Base-by-base conservation (phyloP, 2,329 filamentous ascomycete genomes). In the Phialophora chinensis region DNA sequence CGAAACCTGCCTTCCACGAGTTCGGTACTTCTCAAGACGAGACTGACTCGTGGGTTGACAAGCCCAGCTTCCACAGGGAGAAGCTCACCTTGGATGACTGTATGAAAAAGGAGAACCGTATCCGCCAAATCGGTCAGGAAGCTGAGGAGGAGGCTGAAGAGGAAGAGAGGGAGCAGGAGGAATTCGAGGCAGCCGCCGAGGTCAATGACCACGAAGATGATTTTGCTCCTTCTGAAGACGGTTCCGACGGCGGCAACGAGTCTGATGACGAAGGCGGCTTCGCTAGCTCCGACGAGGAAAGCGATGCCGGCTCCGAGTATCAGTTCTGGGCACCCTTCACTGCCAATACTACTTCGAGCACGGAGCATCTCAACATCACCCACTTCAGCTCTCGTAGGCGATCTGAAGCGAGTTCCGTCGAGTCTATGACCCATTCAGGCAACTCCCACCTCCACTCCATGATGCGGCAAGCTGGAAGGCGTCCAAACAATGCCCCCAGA, bases 31-130 rank as follows among this genome's bases (percentile, higher is more conserved):
- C 91, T 58, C 85, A 88, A 65, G 84, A 90, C 49, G 88, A 92
- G 66, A 91, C 95, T 68, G 93, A 97, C 65, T 93, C 97, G 73
- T 99, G 95, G 95, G 91, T 96, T 33, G 88, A 90, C 63, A 90
- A 91, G 73, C 83, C 86, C 38, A 83, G 85, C 7, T 85, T 86
- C 35, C 83, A 88, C 70, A 84, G 85, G 63, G 85, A 85, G 58
- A 92, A 91, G 74, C 84, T 99, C 47, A 98, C 93, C 3, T 89
- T 99, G 71, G 88, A 90, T 72, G 95, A 98, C 76, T 96, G 93
- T 4, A 84, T 99, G 71, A 86, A 88, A 76, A 96, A 96, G 79
- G 95, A 99, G 79, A 93, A 92, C 69, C 88, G 88, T 33, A 95
- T 99, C 69, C 90, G 94, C 57, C 89, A 91, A 68, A 81, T 98